Conservation (phyloP, 1,139 yeast species). For the Meyerozyma guilliermondii region DNA sequence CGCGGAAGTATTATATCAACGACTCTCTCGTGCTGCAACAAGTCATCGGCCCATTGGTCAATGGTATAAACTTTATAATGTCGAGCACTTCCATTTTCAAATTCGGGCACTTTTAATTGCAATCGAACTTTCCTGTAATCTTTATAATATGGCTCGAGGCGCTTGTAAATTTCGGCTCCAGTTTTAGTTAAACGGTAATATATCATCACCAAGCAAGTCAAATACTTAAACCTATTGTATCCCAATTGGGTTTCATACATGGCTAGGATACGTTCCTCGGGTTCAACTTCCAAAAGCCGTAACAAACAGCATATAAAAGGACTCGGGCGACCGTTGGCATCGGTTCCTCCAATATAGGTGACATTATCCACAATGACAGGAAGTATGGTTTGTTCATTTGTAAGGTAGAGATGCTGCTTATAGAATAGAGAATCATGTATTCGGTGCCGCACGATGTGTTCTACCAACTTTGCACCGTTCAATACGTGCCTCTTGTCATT, state of each 20-base stretch:
- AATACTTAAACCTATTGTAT: conserved; percentile 55
- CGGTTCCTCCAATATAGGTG: conserved; percentile 44
- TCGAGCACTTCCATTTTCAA: conserved; percentile 18
- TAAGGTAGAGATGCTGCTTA: conserved; percentile 56
- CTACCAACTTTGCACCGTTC: conserved; percentile 54
- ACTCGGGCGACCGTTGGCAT: conserved; percentile 47
- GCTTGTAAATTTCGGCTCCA: conserved; percentile 40
- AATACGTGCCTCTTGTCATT: conserved; percentile 20
- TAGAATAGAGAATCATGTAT: conserved; percentile 66
- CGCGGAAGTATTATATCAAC: conserved; percentile 61
- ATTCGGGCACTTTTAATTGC: conserved; percentile 18
- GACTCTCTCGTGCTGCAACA: conserved; percentile 46
- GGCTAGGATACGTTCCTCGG: conserved; percentile 46
- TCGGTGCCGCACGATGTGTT: conserved; percentile 64
- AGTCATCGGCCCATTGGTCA: conserved; percentile 58
- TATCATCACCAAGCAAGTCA: conserved; percentile 55
- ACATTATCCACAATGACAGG: conserved; percentile 32
- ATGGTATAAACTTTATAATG: conserved; percentile 37
- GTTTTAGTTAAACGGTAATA: conserved; percentile 50
- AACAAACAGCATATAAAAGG: conserved; percentile 63
- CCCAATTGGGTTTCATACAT: conserved; percentile 46
- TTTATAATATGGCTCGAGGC: conserved; percentile 46
- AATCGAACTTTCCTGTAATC: conserved; percentile 51
- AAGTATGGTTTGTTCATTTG: conserved; percentile 49
- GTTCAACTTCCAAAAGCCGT: conserved; percentile 60